phyloP scores from a whole-genome alignment of 2,329 filamentous ascomycete species.

The Erysiphe pulchra region DNA sequence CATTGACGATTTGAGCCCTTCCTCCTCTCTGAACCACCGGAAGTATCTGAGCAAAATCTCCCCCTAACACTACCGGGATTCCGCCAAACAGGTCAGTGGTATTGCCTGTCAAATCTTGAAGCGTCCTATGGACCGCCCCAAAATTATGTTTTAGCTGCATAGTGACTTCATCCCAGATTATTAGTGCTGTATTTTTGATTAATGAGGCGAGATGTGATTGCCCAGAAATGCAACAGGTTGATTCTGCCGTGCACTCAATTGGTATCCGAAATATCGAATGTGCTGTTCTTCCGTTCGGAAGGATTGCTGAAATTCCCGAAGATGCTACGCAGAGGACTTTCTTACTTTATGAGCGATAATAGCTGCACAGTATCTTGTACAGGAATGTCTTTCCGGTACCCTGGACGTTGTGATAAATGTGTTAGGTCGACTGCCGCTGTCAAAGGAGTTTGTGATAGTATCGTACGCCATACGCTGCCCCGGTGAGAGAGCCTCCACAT shows the following conservation, averaged over 20 bases:
- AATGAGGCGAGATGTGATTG: background rate
- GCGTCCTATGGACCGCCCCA: background rate
- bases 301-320: background rate
- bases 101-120: background rate
- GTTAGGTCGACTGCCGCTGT: background rate
- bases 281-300: background rate
- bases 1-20: background rate
- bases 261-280: background rate
- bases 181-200: background rate
- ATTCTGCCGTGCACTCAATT: background rate
- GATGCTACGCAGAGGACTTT: background rate
- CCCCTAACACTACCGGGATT: no score
- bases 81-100: no score
- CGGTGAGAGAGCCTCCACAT: background rate
- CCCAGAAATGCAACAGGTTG: background rate
- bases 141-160: background rate
- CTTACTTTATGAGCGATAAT: background rate
- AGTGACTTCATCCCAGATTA: background rate
- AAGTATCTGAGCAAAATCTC: no score
- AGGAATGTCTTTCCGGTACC: background rate
- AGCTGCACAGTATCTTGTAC: background rate
- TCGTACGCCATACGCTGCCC: background rate
- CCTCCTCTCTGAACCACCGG: no score
- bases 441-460: background rate
- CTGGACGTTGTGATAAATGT: background rate